A percentile compares a stretch with the other conserved stretches of the same genome.
phyloP scores from a whole-genome alignment of 352 stramenopile genomes.

The Paralagenidium karlingii region DNA sequence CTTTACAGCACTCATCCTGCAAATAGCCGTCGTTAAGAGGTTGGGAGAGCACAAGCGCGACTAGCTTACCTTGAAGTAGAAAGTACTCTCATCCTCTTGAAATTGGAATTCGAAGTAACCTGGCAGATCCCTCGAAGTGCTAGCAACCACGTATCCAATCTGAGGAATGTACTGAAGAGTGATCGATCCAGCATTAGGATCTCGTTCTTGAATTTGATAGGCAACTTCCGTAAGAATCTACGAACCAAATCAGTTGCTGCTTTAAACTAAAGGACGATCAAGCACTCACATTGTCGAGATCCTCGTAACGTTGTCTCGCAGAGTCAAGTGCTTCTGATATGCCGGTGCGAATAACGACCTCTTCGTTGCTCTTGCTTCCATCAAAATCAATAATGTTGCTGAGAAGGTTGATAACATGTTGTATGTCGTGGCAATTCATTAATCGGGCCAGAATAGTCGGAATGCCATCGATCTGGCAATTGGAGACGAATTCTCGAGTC shows the following conservation, averaged over 20 bases:
- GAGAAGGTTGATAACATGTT: conserved; percentile 65
- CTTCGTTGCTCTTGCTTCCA: conserved; percentile 45
- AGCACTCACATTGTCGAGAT: conserved; percentile 61
- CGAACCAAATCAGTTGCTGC: neutral
- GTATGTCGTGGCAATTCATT: too few relatives aligned
- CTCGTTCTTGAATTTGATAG: conserved; percentile 66
- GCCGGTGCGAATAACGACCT: conserved; percentile 49
- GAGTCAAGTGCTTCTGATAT: conserved; percentile 62
- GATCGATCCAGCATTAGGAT: conserved; percentile 54
- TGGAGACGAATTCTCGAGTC: too few relatives aligned
- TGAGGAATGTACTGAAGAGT: conserved; percentile 81
- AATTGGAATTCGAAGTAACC: conserved; percentile 81
- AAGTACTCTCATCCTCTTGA: conserved; percentile 74
- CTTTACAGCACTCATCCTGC: conserved; percentile 59
- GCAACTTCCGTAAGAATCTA: conserved; percentile 76
- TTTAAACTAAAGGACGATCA: neutral
- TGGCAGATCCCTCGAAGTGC: conserved; percentile 44
- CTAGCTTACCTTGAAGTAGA: conserved; percentile 70
- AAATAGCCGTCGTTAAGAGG: neutral
- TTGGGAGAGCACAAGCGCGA: neutral
- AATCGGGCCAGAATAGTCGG: too few relatives aligned
- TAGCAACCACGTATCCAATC: conserved; percentile 79
- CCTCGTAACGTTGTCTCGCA: conserved; percentile 51
- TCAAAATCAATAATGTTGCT: conserved; percentile 78
- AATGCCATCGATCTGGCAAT: too few relatives aligned